A percentile compares a stretch with the other conserved stretches of the same genome.
These are phyloP conservation scores for Phialophora chinensis DNA, from an alignment of 2,329 filamentous ascomycete genomes.

Conservation along the genomic window DNA sequence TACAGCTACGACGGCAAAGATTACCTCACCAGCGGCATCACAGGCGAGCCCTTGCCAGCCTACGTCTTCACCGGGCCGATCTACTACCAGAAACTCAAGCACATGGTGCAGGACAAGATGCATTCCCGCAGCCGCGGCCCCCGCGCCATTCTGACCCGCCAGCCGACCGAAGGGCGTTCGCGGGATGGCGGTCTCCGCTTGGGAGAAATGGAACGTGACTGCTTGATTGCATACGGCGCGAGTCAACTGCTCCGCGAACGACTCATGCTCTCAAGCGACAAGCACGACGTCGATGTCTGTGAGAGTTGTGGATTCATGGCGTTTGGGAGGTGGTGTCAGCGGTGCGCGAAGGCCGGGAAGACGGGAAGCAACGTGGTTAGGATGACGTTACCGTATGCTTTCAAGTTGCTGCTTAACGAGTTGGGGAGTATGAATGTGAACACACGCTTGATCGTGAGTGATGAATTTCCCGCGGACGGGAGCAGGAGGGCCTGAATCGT, in stretches of 20 bases:
- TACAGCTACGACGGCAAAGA: constrained; percentile 98
- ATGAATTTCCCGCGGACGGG: constrained; percentile 75
- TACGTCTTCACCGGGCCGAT: constrained; percentile 99
- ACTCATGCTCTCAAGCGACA: constrained; percentile 92
- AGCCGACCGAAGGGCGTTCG: constrained; percentile 94
- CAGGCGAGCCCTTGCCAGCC: constrained; percentile 88
- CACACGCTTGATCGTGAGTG: constrained; percentile 84
- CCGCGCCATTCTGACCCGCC: constrained; percentile 86
- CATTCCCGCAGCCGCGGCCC: constrained; percentile 91
- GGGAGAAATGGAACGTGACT: constrained; percentile 99
- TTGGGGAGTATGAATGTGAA: constrained; percentile 99
- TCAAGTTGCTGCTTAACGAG: constrained; percentile 94
- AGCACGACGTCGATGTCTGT: constrained; percentile 89
- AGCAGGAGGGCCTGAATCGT: constrained; percentile 27
- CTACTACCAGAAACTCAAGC: constrained; percentile 99
- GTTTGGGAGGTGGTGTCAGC: constrained; percentile 92
- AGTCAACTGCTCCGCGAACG: constrained; percentile 90
- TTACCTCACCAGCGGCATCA: constrained; percentile 92
- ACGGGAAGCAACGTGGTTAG: constrained; percentile 81
- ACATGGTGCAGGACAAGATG: constrained; percentile 99
- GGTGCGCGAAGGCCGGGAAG: constrained; percentile 65
- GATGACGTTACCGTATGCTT: constrained; percentile 97
- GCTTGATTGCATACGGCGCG: constrained; percentile 94
- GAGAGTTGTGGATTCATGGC: constrained; percentile 94
- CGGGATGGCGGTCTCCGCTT: constrained; percentile 89